phyloP scores from a whole-genome alignment of 148 eudicot species.

The Dysphania ambrosioides region DNA sequence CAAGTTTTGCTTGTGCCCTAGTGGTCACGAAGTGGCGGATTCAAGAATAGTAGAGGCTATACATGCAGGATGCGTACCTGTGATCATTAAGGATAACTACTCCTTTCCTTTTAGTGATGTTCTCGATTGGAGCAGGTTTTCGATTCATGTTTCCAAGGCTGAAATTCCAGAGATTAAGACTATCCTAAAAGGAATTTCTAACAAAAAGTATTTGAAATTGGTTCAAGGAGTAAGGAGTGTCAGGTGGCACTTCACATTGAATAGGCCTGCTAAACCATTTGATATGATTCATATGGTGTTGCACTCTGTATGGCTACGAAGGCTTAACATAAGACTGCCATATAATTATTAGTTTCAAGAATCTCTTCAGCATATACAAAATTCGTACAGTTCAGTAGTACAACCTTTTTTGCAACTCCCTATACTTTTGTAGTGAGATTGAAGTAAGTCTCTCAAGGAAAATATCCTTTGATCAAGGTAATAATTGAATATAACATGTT shows the following conservation, averaged over 20 bases:
- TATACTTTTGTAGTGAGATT: no score
- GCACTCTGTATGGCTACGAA: conserved; percentile 53
- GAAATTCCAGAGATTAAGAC: conserved; percentile 47
- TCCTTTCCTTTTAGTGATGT: conserved; percentile 51
- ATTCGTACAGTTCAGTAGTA: no score
- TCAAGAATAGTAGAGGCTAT: conserved; percentile 56
- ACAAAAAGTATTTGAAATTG: conserved; percentile 30
- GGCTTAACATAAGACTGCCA: conserved; percentile 28
- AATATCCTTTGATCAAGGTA: no score
- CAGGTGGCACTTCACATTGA: conserved; percentile 42
- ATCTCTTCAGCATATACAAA: background rate
- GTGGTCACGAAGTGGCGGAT: conserved; percentile 60
- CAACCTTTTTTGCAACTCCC: no score
- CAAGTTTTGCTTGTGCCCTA: conserved; percentile 54
- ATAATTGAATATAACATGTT: no score
- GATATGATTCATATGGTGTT: conserved; percentile 52
- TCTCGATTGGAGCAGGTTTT: conserved; percentile 46
- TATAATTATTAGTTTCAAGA: background rate
- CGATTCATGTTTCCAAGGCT: conserved; percentile 31
- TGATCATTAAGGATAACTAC: conserved; percentile 46
- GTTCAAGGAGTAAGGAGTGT: conserved; percentile 32
- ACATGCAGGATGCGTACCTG: conserved; percentile 52
- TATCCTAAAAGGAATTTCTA: conserved; percentile 33
- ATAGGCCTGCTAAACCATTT: conserved; percentile 39
- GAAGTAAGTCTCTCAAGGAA: no score